Conservation (phyloP, 164 flowering plant species). For the Umbilicus rupestris region DNA sequence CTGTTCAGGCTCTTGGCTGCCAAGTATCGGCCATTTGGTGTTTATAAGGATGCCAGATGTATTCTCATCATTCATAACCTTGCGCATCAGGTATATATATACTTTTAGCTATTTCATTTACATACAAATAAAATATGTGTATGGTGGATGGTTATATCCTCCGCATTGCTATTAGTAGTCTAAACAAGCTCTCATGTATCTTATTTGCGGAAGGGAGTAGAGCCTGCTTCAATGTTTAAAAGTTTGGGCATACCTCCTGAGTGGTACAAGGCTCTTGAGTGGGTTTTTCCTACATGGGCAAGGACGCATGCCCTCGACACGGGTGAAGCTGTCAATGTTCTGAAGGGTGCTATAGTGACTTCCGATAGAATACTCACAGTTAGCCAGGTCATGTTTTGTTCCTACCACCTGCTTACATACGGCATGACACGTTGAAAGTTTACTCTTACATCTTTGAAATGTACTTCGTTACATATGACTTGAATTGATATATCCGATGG, state of each 20-base stretch:
- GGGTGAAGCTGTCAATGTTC: slow-evolving; percentile 93
- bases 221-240: slow-evolving; percentile 60
- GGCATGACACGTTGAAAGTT: neutral
- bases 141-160: neutral
- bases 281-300: slow-evolving; percentile 97
- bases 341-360: slow-evolving; percentile 92
- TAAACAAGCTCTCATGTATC: neutral
- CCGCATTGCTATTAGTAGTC: neutral
- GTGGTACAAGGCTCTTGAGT: slow-evolving; percentile 88
- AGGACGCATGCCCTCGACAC: slow-evolving; percentile 95
- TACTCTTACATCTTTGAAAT: neutral
- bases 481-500: neutral
- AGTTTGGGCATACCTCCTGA: slow-evolving; percentile 76
- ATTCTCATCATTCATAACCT: slow-evolving; percentile 87
- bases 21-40: slow-evolving; percentile 80
- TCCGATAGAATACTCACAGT: slow-evolving; percentile 85
- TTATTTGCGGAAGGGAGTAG: slow-evolving; percentile 72
- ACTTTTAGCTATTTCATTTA: neutral
- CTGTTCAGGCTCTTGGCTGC: slow-evolving; percentile 70
- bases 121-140: neutral
- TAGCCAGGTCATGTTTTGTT: slow-evolving; percentile 57
- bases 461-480: neutral
- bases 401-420: neutral
- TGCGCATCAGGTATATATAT: slow-evolving; percentile 65
- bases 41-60: slow-evolving; percentile 79